Percentiles rank a stretch among this genome's conserved stretches.
phyloP scores from a whole-genome alignment of 352 stramenopile genomes.

The Phytophthora sp. region DNA sequence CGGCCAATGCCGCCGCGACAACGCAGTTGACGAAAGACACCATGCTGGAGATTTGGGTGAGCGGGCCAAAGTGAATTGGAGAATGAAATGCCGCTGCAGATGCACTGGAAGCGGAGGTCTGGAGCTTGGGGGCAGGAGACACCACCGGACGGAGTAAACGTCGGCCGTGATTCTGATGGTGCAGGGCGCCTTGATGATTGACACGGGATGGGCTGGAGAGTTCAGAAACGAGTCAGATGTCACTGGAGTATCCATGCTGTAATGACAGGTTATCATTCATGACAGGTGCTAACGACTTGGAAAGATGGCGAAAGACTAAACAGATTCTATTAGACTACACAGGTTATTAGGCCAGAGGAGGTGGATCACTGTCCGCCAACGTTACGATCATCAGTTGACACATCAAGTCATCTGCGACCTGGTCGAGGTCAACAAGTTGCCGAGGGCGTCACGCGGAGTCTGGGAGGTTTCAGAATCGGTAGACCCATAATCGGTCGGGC shows the following conservation, averaged over 20 bases:
- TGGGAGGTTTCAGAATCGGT: no score
- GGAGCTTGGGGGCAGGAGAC: neutral
- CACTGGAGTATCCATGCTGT: neutral
- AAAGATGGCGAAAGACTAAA: constrained; percentile 2
- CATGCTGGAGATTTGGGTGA: constrained; percentile 10
- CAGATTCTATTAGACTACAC: neutral
- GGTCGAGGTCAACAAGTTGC: neutral
- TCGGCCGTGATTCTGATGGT: constrained; percentile 3
- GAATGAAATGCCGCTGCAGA: constrained; percentile 14
- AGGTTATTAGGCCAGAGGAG: neutral
- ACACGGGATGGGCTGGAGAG: neutral
- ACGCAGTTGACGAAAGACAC: constrained; percentile 32
- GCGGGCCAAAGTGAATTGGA: constrained; percentile 18
- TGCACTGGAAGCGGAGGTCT: constrained; percentile 1
- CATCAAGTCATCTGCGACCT: constrained; percentile 15
- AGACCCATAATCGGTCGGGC: no score
- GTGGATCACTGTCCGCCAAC: neutral
- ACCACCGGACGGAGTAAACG: constrained; percentile 1
- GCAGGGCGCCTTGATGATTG: neutral
- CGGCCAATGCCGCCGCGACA: neutral
- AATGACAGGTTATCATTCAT: neutral
- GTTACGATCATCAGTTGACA: neutral
- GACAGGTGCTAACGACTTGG: no score
- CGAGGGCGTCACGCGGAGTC: no score
- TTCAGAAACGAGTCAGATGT: constrained; percentile 2